Percentiles rank a stretch among this genome's conserved stretches.
Conservation (phyloP, 768 basidiomycete genomes). For the Dacryopinax spathularia region DNA sequence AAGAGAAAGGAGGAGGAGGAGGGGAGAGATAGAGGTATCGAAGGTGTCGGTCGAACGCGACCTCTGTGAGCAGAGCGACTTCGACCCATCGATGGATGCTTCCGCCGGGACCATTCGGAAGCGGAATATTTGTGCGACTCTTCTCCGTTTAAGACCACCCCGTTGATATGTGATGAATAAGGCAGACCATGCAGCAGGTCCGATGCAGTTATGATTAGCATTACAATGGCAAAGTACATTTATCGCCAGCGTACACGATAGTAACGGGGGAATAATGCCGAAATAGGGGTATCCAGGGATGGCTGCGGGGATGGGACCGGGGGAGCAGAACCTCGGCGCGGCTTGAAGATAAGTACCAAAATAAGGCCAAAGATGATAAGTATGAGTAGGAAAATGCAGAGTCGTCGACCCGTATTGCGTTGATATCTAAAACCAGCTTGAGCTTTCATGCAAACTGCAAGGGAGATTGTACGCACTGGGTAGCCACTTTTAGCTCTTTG, state of each 20-base stretch:
- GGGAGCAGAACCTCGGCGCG: conserved; percentile 28
- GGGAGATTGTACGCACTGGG: conserved; percentile 38
- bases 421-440: conserved; percentile 51
- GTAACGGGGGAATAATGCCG: background rate
- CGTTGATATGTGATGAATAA: background rate
- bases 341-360: conserved; percentile 84
- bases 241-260: conserved; percentile 3
- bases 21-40: background rate
- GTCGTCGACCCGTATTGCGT: conserved; percentile 79
- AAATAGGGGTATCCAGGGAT: background rate
- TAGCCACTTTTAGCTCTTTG: conserved; percentile 68
- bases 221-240: conserved; percentile 2
- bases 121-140: background rate
- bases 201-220: background rate
- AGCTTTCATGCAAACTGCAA: background rate
- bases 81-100: background rate
- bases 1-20: background rate
- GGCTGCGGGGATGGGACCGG: background rate
- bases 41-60: background rate
- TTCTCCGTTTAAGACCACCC: background rate
- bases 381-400: conserved; percentile 83
- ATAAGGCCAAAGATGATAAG: conserved; percentile 81
- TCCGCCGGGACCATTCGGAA: conserved; percentile 2
- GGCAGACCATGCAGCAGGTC: background rate
- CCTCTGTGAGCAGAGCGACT: background rate